Evolutionary conservation across 208 protist species (phyloP), one percentile per base, ranked within the genome.

Genomic region (Trypanosoma grayi): DNA sequence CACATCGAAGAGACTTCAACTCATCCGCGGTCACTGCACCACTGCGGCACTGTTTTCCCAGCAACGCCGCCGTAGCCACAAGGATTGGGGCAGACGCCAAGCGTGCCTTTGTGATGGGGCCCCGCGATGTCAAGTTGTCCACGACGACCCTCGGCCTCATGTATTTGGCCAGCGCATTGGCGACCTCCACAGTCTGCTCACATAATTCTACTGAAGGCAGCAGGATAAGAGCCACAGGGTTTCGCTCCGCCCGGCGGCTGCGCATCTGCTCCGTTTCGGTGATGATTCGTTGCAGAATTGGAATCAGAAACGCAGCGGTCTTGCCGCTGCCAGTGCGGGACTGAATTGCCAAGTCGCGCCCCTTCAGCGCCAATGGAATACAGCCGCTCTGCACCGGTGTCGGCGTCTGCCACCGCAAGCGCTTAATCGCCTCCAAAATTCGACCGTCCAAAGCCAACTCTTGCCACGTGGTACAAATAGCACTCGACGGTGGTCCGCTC

Each of bases 151-250:
- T 80, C 44, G 87, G 87, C 59, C 83, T 85, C 5, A 94, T 60
- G 58, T 89, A 93, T 57, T 89, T 94, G 22, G 81, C 61, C 13
- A 97, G 66, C 27, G 59, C 73, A 33, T 68, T 65, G 11, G 74
- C 83, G n/a, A 82, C 83, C 68, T 94, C 83, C 28, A 73, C 77
- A 24, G 95, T 97, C 77, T 98, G 97, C 66, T 95, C 85, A 70
- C 95, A 98, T 34, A 99, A 73, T 68, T 99, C 97, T 16, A 95
- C 82, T 7, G 97, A 98, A 8, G 97, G 97, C 11, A 98, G 87
- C 0, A 99, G 77, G 22, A 99, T 83, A 37, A 99, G 75, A 7
- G 83, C 97, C n/a, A 85, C 52, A 0, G 97, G 81, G 50, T 89
- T 87, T 24, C 55, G 10, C 20, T 41, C 47, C 20, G 50, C 61